These are phyloP conservation scores for Termitomyces sp. DNA, from an alignment of 768 basidiomycete genomes.

Conservation along the genomic window DNA sequence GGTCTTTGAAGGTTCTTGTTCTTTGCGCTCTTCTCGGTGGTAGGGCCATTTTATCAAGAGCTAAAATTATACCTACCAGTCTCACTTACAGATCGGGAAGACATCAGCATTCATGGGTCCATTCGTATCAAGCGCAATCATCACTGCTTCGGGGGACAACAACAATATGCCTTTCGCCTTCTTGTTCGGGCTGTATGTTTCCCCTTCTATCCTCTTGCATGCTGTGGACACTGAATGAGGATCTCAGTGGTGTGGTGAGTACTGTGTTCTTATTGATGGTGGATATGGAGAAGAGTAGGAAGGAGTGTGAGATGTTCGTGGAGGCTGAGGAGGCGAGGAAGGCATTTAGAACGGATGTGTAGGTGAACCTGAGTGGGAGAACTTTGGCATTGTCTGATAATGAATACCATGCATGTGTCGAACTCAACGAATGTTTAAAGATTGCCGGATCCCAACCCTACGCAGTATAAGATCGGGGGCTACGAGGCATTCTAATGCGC, in stretches of 20 bases:
- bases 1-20: conserved; percentile 52
- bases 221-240: not conserved
- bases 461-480: too few species aligned
- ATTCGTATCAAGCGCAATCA: conserved; percentile 71
- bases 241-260: conserved; percentile 44
- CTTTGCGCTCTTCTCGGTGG: conserved; percentile 72
- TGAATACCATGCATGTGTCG: not conserved
- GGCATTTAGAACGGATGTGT: conserved; percentile 1
- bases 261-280: conserved; percentile 59
- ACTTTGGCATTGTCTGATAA: too few species aligned
- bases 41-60: conserved; percentile 21
- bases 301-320: conserved; percentile 62
- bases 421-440: not conserved
- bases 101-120: conserved; percentile 77
- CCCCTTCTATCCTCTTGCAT: not conserved
- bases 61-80: not conserved
- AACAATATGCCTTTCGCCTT: conserved; percentile 77
- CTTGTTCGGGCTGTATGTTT: conserved; percentile 59
- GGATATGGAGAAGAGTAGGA: conserved; percentile 61
- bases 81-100: conserved; percentile 51
- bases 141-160: conserved; percentile 62
- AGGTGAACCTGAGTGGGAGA: not conserved
- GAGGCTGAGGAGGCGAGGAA: conserved; percentile 6
- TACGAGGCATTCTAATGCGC: too few species aligned
- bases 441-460: too few species aligned